phyloP scores from a whole-genome alignment of 768 basidiomycete species.

The Mycena amicta region DNA sequence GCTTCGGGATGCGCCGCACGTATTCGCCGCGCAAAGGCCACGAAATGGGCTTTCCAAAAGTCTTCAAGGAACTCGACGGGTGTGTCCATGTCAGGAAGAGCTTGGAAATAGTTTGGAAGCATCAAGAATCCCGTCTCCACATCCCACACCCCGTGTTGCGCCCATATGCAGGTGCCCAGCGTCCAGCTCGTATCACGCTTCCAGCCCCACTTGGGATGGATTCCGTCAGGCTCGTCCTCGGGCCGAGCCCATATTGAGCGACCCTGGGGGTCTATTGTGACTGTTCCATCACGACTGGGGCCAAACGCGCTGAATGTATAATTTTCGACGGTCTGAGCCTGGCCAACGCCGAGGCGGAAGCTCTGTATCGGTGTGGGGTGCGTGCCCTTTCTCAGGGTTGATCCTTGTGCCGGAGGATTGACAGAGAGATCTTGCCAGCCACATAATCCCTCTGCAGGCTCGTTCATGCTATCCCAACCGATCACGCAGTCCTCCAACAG shows the following conservation, averaged over 20 bases:
- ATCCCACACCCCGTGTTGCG: slow-evolving; percentile 90
- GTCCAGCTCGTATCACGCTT: slow-evolving; percentile 68
- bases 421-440: slow-evolving; percentile 66
- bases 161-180: slow-evolving; percentile 84
- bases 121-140: slow-evolving; percentile 65
- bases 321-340: slow-evolving; percentile 77
- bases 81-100: slow-evolving; percentile 40
- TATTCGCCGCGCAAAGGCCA: slow-evolving; percentile 57
- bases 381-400: slow-evolving; percentile 83
- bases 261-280: slow-evolving; percentile 87
- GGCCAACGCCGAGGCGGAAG: slow-evolving; percentile 86
- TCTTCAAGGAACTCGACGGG: slow-evolving; percentile 72
- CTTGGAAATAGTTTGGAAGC: slow-evolving; percentile 75
- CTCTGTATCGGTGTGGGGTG: slow-evolving; percentile 85
- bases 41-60: slow-evolving; percentile 79
- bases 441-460: slow-evolving; percentile 84
- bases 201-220: slow-evolving; percentile 82
- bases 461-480: slow-evolving; percentile 97
- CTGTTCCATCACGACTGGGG: slow-evolving; percentile 68
- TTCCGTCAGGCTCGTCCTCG: slow-evolving; percentile 42
- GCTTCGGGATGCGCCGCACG: slow-evolving; percentile 74
- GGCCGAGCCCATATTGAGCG: slow-evolving; percentile 75
- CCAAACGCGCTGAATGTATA: slow-evolving; percentile 83
- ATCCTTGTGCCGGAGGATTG: slow-evolving; percentile 68
- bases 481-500: slow-evolving; percentile 86